Evolutionary conservation across 306 rosid genomes (phyloP).

Genomic region (Casuarina cunninghamiana): DNA sequence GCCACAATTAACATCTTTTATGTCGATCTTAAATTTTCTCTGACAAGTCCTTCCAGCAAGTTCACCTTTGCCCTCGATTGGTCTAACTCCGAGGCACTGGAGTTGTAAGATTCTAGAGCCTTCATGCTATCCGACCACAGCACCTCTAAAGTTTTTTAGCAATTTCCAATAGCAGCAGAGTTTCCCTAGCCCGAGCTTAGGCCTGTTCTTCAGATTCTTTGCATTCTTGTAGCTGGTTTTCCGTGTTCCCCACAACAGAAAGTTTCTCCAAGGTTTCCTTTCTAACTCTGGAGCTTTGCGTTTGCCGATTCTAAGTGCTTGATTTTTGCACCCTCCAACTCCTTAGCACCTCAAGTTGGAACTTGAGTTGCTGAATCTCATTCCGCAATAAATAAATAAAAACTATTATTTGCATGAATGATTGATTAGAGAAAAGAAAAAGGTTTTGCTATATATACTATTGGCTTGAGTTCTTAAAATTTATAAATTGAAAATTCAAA

Average conservation of each 20-base stretch:
- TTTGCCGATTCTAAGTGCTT: constrained; percentile 49
- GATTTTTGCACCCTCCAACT: constrained; percentile 46
- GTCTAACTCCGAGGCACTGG: constrained; percentile 58
- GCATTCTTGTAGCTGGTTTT: constrained; percentile 47
- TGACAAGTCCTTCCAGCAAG: constrained; percentile 54
- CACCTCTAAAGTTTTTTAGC: constrained; percentile 60
- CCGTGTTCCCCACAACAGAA: constrained; percentile 62
- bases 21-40: constrained; percentile 37
- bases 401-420: neutral
- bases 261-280: constrained; percentile 60
- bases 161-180: constrained; percentile 68
- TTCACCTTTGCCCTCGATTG: constrained; percentile 54
- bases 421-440: neutral
- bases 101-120: constrained; percentile 49
- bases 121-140: constrained; percentile 54
- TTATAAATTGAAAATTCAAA: neutral
- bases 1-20: constrained; percentile 18
- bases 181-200: constrained; percentile 48
- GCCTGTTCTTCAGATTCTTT: constrained; percentile 72
- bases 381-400: neutral
- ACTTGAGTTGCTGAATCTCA: constrained; percentile 70
- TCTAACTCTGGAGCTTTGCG: constrained; percentile 58
- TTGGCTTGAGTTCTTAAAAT: neutral
- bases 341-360: constrained; percentile 63
- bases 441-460: neutral